Base-by-base conservation (phyloP, 352 stramenopile genomes). In the Globisporangium spiculum region DNA sequence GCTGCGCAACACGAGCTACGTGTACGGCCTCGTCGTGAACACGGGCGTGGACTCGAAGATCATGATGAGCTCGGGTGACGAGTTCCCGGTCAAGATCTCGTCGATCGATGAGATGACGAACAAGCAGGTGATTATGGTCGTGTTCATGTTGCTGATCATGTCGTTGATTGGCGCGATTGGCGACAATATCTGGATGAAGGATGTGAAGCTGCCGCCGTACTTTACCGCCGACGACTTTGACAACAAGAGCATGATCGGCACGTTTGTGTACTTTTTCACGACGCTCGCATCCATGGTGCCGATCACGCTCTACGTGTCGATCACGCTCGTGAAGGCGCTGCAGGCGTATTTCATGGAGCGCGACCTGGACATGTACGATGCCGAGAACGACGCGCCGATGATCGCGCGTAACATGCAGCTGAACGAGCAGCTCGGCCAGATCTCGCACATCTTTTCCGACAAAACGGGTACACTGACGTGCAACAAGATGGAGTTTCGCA, bases 361-460 rank as follows among this genome's bases (percentile, higher is more conserved):
- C 4, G 89, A 96, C 72, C 63, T 96, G 20, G 81, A 95, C 34
- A 96, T 96, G 89, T 96, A 93, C 56, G 84, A 96, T 50, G 74
- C 72, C 48, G 86, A 89, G 54, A 90, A 70, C 27, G 86, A 86
- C 24, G 85, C 81, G 0, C 78, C 73, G 0, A 89, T 97, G 72
- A 77, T 88, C 14, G 95, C 89, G 10, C 81, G 89, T 52, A 94
- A 92, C 73, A 96, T 94, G 83, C 79, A 90, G 66, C 72, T 96
- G 16, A 96, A 96, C 58, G 89, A 96, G 50, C 85, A 96, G 58
- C 74, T 96, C 12, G 89, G 89, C 4, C 84, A 96, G 60, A 94
- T 99, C 57, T 96, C 98, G 55, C 98, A 99, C 75, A 97, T 99
- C 26, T 99, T 99, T 75, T 98, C 84, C 1, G 88, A 96, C 69